These are phyloP conservation scores for Leptodontidium sp. DNA, from an alignment of 2,329 filamentous ascomycete genomes.

Conservation along the genomic window DNA sequence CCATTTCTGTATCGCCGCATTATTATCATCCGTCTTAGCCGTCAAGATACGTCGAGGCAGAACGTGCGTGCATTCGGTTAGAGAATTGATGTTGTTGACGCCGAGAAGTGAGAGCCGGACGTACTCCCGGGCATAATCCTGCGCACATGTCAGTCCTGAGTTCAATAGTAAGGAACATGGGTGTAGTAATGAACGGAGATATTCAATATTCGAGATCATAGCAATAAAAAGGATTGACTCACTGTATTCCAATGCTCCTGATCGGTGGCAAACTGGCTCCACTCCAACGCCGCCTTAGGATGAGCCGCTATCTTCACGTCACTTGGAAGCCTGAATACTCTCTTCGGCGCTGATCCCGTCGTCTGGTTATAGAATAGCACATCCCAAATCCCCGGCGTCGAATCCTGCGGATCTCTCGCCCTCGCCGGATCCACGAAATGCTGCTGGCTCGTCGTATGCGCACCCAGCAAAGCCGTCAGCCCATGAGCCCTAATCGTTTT, in stretches of 20 bases:
- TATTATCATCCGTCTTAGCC: background rate
- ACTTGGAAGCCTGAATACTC: constrained; percentile 26
- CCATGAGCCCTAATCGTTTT: constrained; percentile 62
- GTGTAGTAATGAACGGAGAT: background rate
- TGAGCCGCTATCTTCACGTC: constrained; percentile 28
- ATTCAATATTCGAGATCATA: no score
- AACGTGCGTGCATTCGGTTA: constrained; percentile 63
- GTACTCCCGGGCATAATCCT: constrained; percentile 62
- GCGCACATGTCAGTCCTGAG: constrained; percentile 8
- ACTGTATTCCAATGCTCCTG: constrained; percentile 54
- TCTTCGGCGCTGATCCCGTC: constrained; percentile 52
- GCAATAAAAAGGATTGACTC: constrained; percentile 28
- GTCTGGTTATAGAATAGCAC: constrained; percentile 57
- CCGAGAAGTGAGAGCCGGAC: constrained; percentile 62
- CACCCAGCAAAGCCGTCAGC: constrained; percentile 62
- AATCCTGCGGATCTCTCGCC: constrained; percentile 60
- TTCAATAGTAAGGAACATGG: background rate
- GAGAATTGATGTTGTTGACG: constrained; percentile 62
- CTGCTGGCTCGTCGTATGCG: constrained; percentile 59
- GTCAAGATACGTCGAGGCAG: constrained; percentile 47
- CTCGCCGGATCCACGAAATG: constrained; percentile 57
- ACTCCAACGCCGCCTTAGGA: constrained; percentile 48
- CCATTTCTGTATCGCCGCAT: constrained; percentile 3
- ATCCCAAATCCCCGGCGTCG: constrained; percentile 60
- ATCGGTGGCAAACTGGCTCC: constrained; percentile 49